Evolutionary conservation across 108 stramenopile species (phyloP).

Genomic region (Pseudonitzschia multiseries): DNA sequence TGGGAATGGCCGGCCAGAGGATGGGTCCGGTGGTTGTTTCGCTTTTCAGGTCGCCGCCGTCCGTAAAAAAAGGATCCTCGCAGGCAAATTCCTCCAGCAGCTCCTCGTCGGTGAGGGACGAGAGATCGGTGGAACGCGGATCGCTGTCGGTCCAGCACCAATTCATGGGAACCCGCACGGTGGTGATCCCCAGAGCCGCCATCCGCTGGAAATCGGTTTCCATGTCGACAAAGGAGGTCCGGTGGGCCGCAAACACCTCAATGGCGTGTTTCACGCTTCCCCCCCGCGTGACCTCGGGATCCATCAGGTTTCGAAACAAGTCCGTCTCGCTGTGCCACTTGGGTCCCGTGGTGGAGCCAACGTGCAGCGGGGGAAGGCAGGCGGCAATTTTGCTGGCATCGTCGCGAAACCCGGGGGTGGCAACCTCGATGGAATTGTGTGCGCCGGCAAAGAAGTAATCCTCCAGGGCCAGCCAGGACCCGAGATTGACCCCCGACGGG

Average conservation of each 20-base stretch:
- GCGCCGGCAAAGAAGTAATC: constrained; percentile 76
- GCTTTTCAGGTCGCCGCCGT: not conserved
- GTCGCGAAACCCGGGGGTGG: constrained; percentile 35
- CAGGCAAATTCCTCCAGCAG: constrained; percentile 57
- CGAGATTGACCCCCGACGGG: constrained; percentile 60
- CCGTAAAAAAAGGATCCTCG: constrained; percentile 62
- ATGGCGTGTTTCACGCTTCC: constrained; percentile 45
- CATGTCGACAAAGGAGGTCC: constrained; percentile 58
- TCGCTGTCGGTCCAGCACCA: constrained; percentile 77
- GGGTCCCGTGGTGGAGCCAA: constrained; percentile 51
- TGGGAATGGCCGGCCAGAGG: constrained; percentile 70
- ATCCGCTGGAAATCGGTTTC: constrained; percentile 52
- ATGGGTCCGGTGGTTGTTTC: constrained; percentile 12
- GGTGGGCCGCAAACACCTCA: constrained; percentile 56
- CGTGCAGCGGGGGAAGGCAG: constrained; percentile 70
- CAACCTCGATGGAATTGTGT: constrained; percentile 67
- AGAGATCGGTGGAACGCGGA: constrained; percentile 36
- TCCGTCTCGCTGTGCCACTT: constrained; percentile 78
- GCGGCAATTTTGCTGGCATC: constrained; percentile 45
- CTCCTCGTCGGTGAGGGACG: constrained; percentile 20
- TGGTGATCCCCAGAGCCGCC: constrained; percentile 51
- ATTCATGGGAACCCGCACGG: constrained; percentile 64
- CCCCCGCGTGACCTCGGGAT: not conserved
- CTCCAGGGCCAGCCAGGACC: constrained; percentile 77
- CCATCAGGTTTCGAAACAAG: constrained; percentile 46